Evolutionary conservation across 2,329 filamentous ascomycete species (phyloP).

Genomic region (Monosporascus ibericus): DNA sequence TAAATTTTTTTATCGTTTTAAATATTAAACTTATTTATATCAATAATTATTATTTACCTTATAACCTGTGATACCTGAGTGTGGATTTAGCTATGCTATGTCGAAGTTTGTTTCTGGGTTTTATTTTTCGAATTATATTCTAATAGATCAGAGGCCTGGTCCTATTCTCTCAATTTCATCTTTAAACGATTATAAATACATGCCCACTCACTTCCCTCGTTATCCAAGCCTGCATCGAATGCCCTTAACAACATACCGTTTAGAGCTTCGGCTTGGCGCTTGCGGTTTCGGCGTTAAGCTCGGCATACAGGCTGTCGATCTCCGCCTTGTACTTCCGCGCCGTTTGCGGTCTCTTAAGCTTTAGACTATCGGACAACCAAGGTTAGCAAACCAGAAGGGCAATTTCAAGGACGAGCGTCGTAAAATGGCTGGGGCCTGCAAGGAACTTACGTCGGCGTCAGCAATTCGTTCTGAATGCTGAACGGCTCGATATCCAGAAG

Average conservation of each 20-base stretch:
- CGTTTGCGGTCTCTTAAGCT: conserved; percentile 54
- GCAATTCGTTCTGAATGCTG: conserved; percentile 82
- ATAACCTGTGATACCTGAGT: conserved; percentile 1
- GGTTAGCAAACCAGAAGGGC: conserved; percentile 10
- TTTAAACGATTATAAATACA: no score
- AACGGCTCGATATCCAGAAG: conserved; percentile 83
- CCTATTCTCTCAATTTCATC: no score
- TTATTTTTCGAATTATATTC: no score
- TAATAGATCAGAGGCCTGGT: no score
- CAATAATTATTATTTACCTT: conserved; percentile 1
- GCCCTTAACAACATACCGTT: neutral
- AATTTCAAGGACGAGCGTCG: neutral
- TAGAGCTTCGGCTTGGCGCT: conserved; percentile 41
- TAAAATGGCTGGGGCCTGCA: neutral
- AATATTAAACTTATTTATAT: no score
- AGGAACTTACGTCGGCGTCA: conserved; percentile 73
- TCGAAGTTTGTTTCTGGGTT: no score
- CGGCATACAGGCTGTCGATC: conserved; percentile 52
- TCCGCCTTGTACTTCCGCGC: conserved; percentile 46
- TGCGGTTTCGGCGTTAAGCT: conserved; percentile 37
- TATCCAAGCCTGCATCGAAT: no score
- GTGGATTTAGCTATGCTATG: neutral
- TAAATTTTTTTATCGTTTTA: no score
- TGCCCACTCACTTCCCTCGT: no score
- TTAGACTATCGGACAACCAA: conserved; percentile 36